Conservation (phyloP, 306 rosid species). For the Cicer arietinum region DNA sequence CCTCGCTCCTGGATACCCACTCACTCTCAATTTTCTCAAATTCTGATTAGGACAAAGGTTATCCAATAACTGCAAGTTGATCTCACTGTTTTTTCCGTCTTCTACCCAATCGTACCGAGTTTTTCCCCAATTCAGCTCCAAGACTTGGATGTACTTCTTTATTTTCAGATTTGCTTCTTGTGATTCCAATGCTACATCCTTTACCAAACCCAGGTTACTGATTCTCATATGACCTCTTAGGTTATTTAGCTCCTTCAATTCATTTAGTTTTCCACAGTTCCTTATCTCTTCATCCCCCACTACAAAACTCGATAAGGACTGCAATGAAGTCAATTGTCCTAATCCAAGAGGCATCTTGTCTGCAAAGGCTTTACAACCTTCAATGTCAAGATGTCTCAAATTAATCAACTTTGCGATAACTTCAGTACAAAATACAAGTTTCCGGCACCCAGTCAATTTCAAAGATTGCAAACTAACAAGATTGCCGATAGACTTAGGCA, state of each 20-base stretch:
- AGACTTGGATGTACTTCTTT: not conserved
- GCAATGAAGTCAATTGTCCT: slow-evolving; percentile 12
- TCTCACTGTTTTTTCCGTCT: not conserved
- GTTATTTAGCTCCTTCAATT: slow-evolving; percentile 16
- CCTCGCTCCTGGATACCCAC: not conserved
- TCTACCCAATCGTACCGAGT: slow-evolving; percentile 3
- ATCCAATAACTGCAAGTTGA: slow-evolving; percentile 22
- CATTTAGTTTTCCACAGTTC: slow-evolving; percentile 7
- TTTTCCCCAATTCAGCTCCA: slow-evolving; percentile 7
- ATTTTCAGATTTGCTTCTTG: not conserved
- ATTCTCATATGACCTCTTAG: not conserved
- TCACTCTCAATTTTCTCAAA: slow-evolving; percentile 13
- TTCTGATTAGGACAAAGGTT: slow-evolving; percentile 22
- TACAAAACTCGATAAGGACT: slow-evolving; percentile 8
- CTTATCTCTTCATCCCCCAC: not conserved
- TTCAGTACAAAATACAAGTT: slow-evolving; percentile 10
- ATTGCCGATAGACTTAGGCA: slow-evolving; percentile 1
- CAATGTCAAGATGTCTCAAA: slow-evolving; percentile 10
- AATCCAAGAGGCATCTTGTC: not conserved
- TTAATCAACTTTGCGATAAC: not conserved
- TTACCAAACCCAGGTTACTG: slow-evolving; percentile 7
- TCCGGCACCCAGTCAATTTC: slow-evolving; percentile 1
- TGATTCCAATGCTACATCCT: not conserved
- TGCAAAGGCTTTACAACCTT: not conserved
- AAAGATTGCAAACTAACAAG: slow-evolving; percentile 18